A percentile compares a stretch with the other conserved stretches of the same genome.
These are phyloP conservation scores for Scopulariopsis brevicaulis DNA, from an alignment of 2,329 filamentous ascomycete species.

Conservation along the genomic window DNA sequence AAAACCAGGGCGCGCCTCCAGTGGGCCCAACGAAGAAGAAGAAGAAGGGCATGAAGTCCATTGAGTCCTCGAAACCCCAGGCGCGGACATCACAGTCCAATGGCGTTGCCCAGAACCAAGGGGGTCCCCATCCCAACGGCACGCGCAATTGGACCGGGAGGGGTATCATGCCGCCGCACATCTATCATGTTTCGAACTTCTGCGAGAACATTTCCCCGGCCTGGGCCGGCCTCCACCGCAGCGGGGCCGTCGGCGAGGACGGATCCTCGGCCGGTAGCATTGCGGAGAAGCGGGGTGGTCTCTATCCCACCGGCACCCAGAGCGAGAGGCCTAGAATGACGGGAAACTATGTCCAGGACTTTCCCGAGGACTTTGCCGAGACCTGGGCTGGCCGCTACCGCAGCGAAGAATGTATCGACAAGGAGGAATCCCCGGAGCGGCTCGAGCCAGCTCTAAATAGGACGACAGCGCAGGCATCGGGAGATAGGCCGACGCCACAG, in stretches of 20 bases:
- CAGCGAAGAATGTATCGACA: background rate
- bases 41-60: background rate
- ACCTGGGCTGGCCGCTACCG: background rate
- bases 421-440: background rate
- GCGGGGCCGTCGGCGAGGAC: too few species aligned
- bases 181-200: too few species aligned
- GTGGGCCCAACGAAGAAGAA: background rate
- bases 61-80: background rate
- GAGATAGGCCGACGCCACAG: background rate
- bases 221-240: too few species aligned
- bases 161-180: too few species aligned
- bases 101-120: too few species aligned
- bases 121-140: too few species aligned
- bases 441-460: conserved; percentile 1
- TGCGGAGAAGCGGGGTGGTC: too few species aligned
- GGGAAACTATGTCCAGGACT: background rate
- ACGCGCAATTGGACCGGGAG: too few species aligned
- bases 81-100: too few species aligned
- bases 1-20: background rate
- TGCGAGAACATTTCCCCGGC: too few species aligned
- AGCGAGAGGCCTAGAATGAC: background rate
- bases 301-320: background rate
- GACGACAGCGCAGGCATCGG: background rate
- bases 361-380: background rate
- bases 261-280: too few species aligned